Evolutionary conservation across 352 stramenopile genomes (phyloP).

Genomic region (Pythium aristosporum): DNA sequence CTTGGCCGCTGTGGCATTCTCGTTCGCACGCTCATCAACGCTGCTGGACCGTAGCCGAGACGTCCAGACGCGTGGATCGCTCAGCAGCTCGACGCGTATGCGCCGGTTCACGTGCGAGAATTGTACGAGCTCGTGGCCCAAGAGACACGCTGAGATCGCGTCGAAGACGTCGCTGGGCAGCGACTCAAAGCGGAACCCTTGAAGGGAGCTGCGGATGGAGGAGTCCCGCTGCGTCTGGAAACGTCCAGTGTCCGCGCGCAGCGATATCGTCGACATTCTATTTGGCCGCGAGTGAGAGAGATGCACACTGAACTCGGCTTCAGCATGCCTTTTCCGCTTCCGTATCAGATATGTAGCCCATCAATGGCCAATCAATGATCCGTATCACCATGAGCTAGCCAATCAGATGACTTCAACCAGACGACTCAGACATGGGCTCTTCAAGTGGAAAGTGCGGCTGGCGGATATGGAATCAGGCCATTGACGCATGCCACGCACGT

Average conservation of each 20-base stretch:
- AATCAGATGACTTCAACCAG: background rate
- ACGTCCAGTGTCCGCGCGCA: background rate
- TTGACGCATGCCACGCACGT: background rate
- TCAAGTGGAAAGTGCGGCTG: background rate
- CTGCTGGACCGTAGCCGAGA: background rate
- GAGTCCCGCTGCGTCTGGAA: background rate
- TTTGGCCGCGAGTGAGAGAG: too few species aligned
- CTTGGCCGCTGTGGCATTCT: slow-evolving; percentile 4
- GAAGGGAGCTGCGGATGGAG: background rate
- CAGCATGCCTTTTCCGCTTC: background rate
- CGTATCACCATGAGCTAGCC: background rate
- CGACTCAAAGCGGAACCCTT: slow-evolving; percentile 21
- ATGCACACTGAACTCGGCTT: background rate
- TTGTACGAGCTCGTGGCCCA: slow-evolving; percentile 18
- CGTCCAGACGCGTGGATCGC: slow-evolving; percentile 4
- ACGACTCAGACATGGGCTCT: background rate
- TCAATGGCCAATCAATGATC: background rate
- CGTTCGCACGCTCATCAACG: background rate
- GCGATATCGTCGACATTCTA: background rate
- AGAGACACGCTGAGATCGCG: slow-evolving; percentile 4
- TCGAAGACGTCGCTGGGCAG: slow-evolving; percentile 25
- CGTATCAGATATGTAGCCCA: slow-evolving; percentile 1
- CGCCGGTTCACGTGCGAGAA: slow-evolving; percentile 16
- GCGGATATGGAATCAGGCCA: background rate
- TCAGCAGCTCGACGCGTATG: slow-evolving; percentile 10